Conservation (phyloP, 2,329 filamentous ascomycete genomes). For the Paecilomyces fulvus region DNA sequence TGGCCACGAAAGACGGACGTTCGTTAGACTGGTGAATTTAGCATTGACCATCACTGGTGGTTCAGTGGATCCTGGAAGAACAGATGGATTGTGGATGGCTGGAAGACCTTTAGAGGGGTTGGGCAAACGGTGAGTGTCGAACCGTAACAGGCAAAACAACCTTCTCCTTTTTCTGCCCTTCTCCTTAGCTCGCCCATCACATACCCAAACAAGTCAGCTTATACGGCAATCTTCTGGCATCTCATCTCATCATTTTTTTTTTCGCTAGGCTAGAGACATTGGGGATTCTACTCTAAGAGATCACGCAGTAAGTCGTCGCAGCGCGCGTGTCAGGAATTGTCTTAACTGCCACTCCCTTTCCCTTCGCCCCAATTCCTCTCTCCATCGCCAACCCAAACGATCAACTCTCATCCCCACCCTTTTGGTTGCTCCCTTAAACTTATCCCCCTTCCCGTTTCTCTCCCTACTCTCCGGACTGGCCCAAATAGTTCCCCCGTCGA, state of each 20-base stretch:
- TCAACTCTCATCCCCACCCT: neutral
- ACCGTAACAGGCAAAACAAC: neutral
- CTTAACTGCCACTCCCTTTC: neutral
- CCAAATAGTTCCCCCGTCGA: constrained; percentile 1
- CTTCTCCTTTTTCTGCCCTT: neutral
- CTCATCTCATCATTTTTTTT: too few species aligned
- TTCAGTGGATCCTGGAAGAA: neutral
- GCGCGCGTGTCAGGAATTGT: neutral
- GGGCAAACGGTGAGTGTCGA: neutral
- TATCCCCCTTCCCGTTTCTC: constrained; percentile 1
- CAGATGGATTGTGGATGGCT: neutral
- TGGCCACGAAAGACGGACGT: neutral
- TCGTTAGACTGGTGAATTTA: neutral
- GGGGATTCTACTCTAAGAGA: neutral
- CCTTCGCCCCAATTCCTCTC: neutral
- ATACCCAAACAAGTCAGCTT: neutral
- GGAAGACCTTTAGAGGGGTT: neutral
- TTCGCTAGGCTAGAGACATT: neutral
- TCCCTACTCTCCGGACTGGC: neutral
- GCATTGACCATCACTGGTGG: neutral
- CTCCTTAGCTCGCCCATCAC: neutral
- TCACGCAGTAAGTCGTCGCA: neutral
- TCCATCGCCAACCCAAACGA: neutral
- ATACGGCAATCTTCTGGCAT: neutral
- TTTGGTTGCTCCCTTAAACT: neutral